phyloP scores from a whole-genome alignment of 495 filamentous ascomycete species.

The Penicillium mononematosum region DNA sequence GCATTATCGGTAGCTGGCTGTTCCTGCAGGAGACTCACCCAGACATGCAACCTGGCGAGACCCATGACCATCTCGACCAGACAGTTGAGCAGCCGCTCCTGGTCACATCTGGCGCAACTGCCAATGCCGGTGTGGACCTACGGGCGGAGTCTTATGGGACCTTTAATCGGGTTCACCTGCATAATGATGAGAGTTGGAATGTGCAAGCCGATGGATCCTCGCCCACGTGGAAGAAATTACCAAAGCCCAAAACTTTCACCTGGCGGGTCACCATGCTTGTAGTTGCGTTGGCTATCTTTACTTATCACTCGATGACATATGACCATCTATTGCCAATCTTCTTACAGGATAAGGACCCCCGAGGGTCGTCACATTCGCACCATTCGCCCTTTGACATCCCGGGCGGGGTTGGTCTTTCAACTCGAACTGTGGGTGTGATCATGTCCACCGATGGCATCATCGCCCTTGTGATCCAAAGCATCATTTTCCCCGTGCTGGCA shows the following conservation, averaged over 20 bases:
- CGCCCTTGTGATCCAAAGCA: constrained; percentile 73
- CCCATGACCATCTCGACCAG: constrained; percentile 46
- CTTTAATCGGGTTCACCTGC: constrained; percentile 59
- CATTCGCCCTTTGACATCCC: constrained; percentile 57
- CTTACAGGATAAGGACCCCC: constrained; percentile 63
- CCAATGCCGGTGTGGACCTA: constrained; percentile 67
- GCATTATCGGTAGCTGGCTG: constrained; percentile 70
- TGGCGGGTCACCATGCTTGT: constrained; percentile 67
- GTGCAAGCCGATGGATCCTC: constrained; percentile 48
- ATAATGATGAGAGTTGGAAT: constrained; percentile 49
- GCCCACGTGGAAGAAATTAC: constrained; percentile 30
- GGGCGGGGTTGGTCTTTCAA: constrained; percentile 72
- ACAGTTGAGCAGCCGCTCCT: constrained; percentile 67
- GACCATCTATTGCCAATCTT: constrained; percentile 84
- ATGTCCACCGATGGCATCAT: constrained; percentile 79
- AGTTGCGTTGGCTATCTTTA: constrained; percentile 74
- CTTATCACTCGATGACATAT: constrained; percentile 85
- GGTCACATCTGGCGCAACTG: constrained; percentile 67
- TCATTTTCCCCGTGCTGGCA: constrained; percentile 71
- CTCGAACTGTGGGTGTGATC: constrained; percentile 71
- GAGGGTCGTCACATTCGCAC: constrained; percentile 22
- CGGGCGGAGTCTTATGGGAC: constrained; percentile 77
- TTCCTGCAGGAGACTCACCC: constrained; percentile 80
- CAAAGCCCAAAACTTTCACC: constrained; percentile 55
- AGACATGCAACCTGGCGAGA: constrained; percentile 64